Evolutionary conservation across 257 asterid species (phyloP).

Genomic region (Knoxia roxburghii): DNA sequence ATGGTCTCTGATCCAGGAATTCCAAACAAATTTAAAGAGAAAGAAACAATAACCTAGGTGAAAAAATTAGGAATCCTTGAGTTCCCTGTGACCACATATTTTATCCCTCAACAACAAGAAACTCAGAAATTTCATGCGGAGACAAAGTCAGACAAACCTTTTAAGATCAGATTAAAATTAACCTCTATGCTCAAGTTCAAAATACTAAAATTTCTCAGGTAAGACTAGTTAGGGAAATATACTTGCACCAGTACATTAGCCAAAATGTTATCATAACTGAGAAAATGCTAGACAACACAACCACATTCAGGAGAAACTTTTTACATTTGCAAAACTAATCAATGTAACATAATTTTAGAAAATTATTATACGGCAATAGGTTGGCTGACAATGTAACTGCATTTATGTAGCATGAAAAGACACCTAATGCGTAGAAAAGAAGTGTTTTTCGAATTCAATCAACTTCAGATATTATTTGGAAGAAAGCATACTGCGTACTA

Average conservation of each 20-base stretch:
- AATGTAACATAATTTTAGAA: too few species aligned
- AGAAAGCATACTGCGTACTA: slow-evolving; percentile 4
- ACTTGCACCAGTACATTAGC: too few species aligned
- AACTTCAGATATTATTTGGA: neutral
- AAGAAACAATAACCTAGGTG: neutral
- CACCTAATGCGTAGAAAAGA: neutral
- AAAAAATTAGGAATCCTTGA: neutral
- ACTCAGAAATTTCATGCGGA: neutral
- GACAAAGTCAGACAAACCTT: neutral
- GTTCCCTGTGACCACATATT: neutral
- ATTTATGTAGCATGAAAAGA: neutral
- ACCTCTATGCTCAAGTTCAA: neutral
- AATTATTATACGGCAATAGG: too few species aligned
- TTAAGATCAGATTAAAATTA: neutral
- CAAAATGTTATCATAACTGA: too few species aligned
- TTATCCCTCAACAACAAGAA: neutral
- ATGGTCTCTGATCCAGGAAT: neutral
- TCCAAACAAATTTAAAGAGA: neutral
- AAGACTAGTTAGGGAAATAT: too few species aligned
- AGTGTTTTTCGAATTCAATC: neutral
- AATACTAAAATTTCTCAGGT: neutral
- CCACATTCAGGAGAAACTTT: too few species aligned
- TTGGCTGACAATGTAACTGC: too few species aligned
- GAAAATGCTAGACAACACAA: neutral
- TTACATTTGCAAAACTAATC: too few species aligned